Percentiles rank a stretch among this genome's conserved stretches.
phyloP scores from a whole-genome alignment of 805 yeast genomes.

The Lachancea mirantina region DNA sequence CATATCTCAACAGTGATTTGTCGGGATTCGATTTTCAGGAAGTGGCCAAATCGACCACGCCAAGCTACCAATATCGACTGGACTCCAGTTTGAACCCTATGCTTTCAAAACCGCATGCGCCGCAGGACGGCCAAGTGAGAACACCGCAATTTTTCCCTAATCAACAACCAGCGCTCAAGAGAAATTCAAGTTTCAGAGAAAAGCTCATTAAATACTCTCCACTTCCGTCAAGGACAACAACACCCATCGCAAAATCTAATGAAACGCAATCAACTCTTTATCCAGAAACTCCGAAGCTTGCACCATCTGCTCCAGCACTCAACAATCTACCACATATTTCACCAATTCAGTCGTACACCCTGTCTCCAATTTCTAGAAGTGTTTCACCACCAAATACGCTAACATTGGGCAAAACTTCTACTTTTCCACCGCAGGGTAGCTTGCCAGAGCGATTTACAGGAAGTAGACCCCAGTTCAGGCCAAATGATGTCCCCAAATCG shows the following conservation, averaged over 20 bases:
- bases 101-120: slow-evolving; percentile 10
- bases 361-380: slow-evolving; percentile 7
- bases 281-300: slow-evolving; percentile 24
- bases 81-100: slow-evolving; percentile 13
- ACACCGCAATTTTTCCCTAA: slow-evolving; percentile 10
- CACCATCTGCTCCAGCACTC: not conserved
- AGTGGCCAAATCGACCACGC: slow-evolving; percentile 18
- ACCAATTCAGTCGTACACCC: slow-evolving; percentile 1
- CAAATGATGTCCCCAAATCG: too few species aligned
- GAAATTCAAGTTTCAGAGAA: slow-evolving; percentile 21
- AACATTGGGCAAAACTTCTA: too few species aligned
- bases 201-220: slow-evolving; percentile 12
- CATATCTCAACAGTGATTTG: slow-evolving; percentile 18
- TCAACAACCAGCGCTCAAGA: slow-evolving; percentile 14
- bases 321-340: slow-evolving; percentile 3
- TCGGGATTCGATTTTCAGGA: slow-evolving; percentile 17
- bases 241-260: slow-evolving; percentile 9
- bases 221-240: slow-evolving; percentile 10
- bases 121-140: slow-evolving; percentile 5
- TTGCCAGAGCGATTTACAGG: too few species aligned
- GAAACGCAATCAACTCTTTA: slow-evolving; percentile 15
- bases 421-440: too few species aligned
- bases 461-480: too few species aligned
- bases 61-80: not conserved
- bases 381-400: slow-evolving; percentile 6